Evolutionary conservation across 768 basidiomycete genomes (phyloP), one percentile per base, ranked within the genome.

Genomic region (Atractiella rhizophila): DNA sequence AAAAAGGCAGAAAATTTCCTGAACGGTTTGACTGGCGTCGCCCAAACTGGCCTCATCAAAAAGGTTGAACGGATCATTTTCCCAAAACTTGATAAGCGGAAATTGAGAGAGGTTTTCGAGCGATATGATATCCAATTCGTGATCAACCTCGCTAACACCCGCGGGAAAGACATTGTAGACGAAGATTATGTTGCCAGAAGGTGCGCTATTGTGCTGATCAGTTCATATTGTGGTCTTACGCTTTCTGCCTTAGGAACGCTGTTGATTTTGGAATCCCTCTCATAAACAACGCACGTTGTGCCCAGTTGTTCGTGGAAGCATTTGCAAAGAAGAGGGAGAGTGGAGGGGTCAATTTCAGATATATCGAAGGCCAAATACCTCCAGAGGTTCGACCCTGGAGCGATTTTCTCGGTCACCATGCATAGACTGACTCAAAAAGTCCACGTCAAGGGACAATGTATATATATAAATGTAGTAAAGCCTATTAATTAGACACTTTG

Each of bases 21-120:
- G 60, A 82, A 81, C 55, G 59, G 62, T 44, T 65, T 83, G 37
- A 72, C 74, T 6, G 74, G 83, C 54, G 69, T 91, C 18, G 60
- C 63, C 11, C 79, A n/a, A n/a, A 72, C 42, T 48, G 7, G 54
- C 29, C 29, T 30, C 13, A 30, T 12, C 29, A 30, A 24, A 23
- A 49, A 49, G 38, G 43, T 55, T 40, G 77, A 82, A 64, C 74
- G 76, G 44, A 94, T 98, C 54, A 71, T 83, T 63, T 88, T 98
- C 74, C 91, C 91, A 4, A 77, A 76, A 37, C 74, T 79, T 48
- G 91, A 98, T 62, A 96, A 98, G 67, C 68, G 91, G 35, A 83
- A 80, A 59, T 66, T 96, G 13, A 75, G 81, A 27, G 76, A 83
- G 57, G 88, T 88, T 11, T 86, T 61, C 21, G 79, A 82, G 57